Evolutionary conservation across 805 yeast species (phyloP).

Genomic region (Zygosaccharomyces bisporus): DNA sequence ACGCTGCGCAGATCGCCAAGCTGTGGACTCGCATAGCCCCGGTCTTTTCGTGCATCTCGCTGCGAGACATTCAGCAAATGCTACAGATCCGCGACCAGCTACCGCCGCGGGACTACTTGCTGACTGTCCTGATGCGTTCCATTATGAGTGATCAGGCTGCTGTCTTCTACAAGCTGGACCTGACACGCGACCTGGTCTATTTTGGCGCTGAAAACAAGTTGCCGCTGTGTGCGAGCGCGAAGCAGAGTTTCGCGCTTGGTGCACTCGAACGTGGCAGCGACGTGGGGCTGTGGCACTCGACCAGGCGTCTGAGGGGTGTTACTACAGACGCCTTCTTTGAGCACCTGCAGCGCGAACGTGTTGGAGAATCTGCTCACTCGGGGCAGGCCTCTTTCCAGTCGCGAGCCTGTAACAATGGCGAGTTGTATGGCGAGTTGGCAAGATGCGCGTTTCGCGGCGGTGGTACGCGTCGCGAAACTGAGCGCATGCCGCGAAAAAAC

Average conservation of each 20-base stretch:
- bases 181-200: conserved; percentile 26
- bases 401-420: conserved; percentile 1
- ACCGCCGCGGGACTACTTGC: conserved; percentile 24
- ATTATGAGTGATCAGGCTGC: conserved; percentile 27
- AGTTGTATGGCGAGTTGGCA: not conserved
- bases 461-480: conserved; percentile 8
- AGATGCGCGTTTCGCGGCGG: conserved; percentile 9
- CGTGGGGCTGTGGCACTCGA: conserved; percentile 24
- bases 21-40: conserved; percentile 31
- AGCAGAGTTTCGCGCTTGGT: conserved; percentile 10
- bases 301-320: conserved; percentile 11
- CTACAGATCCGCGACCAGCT: conserved; percentile 13
- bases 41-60: conserved; percentile 29
- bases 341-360: conserved; percentile 15
- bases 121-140: conserved; percentile 31
- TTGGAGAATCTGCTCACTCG: conserved; percentile 1
- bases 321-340: conserved; percentile 20
- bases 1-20: conserved; percentile 21
- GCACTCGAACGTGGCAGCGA: conserved; percentile 26
- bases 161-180: conserved; percentile 31
- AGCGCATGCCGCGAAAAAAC: conserved; percentile 1
- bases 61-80: conserved; percentile 22
- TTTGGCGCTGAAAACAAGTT: conserved; percentile 29
- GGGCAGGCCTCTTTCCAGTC: conserved; percentile 3
- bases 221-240: conserved; percentile 17